Evolutionary conservation across 1,139 yeast species (phyloP).

Genomic region (Taiozyma sp.): DNA sequence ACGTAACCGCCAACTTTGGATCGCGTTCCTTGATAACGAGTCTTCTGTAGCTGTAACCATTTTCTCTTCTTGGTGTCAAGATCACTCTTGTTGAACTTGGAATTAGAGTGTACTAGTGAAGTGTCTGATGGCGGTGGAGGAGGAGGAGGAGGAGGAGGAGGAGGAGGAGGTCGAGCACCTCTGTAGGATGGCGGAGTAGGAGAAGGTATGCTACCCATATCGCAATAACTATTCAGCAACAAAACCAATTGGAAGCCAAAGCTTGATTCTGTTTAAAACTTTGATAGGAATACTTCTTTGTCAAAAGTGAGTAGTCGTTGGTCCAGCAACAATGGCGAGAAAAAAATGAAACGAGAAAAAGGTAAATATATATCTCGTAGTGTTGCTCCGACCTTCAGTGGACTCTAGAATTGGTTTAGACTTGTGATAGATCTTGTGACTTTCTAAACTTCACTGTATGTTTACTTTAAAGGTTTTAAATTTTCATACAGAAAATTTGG

Average conservation of each 20-base stretch:
- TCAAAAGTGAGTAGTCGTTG: not conserved
- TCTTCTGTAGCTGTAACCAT: conserved; percentile 68
- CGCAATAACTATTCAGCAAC: not conserved
- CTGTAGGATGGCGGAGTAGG: conserved; percentile 11
- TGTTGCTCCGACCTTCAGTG: not conserved
- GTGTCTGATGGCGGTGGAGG: conserved; percentile 25
- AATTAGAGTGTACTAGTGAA: not conserved
- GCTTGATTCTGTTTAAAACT: not conserved
- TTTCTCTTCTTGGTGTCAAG: conserved; percentile 43
- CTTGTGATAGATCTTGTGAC: not conserved
- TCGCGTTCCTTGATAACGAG: conserved; percentile 34
- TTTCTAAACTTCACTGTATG: not conserved
- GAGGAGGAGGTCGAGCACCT: conserved; percentile 17
- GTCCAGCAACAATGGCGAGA: not conserved
- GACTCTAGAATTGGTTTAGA: not conserved
- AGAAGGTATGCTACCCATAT: conserved; percentile 7
- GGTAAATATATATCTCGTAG: not conserved
- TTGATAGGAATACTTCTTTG: not conserved
- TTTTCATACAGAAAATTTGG: not conserved
- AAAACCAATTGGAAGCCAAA: not conserved
- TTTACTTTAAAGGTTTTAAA: not conserved
- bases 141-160: conserved; percentile 17
- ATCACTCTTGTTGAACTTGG: conserved; percentile 22
- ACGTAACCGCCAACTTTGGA: conserved; percentile 34
- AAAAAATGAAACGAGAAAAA: not conserved